A percentile compares a stretch with the other conserved stretches of the same genome.
phyloP scores from a whole-genome alignment of 2,329 filamentous ascomycete species.

The Blastomyces percursus region DNA sequence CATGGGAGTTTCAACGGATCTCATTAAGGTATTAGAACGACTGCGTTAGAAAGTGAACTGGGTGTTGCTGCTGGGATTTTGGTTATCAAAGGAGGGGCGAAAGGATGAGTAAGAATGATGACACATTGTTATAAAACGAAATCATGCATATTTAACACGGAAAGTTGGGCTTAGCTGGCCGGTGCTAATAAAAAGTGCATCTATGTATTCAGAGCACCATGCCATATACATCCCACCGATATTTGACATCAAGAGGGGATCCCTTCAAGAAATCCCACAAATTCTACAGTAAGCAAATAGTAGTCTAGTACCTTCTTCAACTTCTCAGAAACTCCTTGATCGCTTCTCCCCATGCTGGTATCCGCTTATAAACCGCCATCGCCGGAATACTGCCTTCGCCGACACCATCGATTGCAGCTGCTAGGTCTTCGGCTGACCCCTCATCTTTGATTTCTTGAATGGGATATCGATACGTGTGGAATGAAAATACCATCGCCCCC shows the following conservation, averaged over 20 bases:
- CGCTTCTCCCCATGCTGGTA: conserved; percentile 46
- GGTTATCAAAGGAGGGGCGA: background rate
- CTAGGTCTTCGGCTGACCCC: conserved; percentile 44
- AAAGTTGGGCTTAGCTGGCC: background rate
- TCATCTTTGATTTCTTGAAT: conserved; percentile 46
- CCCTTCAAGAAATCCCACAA: background rate
- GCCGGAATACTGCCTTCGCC: conserved; percentile 45
- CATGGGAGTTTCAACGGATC: conserved; percentile 91
- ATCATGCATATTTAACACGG: background rate
- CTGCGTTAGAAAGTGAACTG: conserved; percentile 40
- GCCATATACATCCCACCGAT: background rate
- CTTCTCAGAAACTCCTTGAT: conserved; percentile 41
- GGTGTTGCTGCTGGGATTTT: background rate
- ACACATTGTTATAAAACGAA: background rate
- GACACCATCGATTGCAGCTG: conserved; percentile 49
- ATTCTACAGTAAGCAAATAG: background rate
- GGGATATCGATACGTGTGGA: conserved; percentile 53
- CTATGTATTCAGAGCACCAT: background rate
- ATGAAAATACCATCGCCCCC: conserved; percentile 47
- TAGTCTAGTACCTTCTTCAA: conserved; percentile 2
- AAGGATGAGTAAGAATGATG: background rate
- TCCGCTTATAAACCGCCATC: conserved; percentile 50
- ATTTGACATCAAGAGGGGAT: background rate
- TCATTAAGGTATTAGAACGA: conserved; percentile 76
- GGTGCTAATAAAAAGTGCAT: background rate